phyloP scores from a whole-genome alignment of 2,329 filamentous ascomycete genomes.

The Beauveria australis region DNA sequence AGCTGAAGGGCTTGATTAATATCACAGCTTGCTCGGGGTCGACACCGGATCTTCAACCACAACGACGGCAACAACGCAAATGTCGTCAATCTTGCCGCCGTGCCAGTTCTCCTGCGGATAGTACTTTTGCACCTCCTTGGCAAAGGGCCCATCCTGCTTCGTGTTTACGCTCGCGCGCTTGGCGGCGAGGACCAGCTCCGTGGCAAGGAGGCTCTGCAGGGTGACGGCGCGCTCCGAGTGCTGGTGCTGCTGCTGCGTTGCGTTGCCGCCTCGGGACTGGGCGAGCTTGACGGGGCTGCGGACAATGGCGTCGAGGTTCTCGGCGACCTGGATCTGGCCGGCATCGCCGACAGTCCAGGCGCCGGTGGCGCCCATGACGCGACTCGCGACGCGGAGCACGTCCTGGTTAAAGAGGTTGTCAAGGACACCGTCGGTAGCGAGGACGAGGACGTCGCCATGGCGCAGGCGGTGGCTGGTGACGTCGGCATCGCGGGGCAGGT shows the following conservation, averaged over 20 bases:
- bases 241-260: slow-evolving; percentile 2
- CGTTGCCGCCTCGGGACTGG: slow-evolving; percentile 16
- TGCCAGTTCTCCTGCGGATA: slow-evolving; percentile 81
- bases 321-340: slow-evolving; percentile 54
- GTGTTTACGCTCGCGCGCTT: slow-evolving; percentile 77
- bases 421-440: slow-evolving; percentile 92
- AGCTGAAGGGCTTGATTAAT: not conserved
- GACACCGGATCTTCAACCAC: slow-evolving; percentile 47
- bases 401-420: slow-evolving; percentile 93
- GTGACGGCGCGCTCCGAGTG: slow-evolving; percentile 32
- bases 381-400: slow-evolving; percentile 70
- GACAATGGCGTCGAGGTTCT: slow-evolving; percentile 43
- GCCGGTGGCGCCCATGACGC: slow-evolving; percentile 62
- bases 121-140: slow-evolving; percentile 83
- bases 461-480: slow-evolving; percentile 67
- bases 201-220: slow-evolving; percentile 71
- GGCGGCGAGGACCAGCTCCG: slow-evolving; percentile 70
- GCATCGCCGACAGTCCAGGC: slow-evolving; percentile 62
- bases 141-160: slow-evolving; percentile 83
- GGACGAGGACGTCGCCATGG: slow-evolving; percentile 87
- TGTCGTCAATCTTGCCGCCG: slow-evolving; percentile 93
- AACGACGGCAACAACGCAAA: slow-evolving; percentile 75
- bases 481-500: slow-evolving; percentile 77
- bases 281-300: slow-evolving; percentile 8
- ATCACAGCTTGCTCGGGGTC: slow-evolving; percentile 27